Evolutionary conservation across 176 grass and related monocot species (phyloP).

Genomic region (Eleusine coracana): DNA sequence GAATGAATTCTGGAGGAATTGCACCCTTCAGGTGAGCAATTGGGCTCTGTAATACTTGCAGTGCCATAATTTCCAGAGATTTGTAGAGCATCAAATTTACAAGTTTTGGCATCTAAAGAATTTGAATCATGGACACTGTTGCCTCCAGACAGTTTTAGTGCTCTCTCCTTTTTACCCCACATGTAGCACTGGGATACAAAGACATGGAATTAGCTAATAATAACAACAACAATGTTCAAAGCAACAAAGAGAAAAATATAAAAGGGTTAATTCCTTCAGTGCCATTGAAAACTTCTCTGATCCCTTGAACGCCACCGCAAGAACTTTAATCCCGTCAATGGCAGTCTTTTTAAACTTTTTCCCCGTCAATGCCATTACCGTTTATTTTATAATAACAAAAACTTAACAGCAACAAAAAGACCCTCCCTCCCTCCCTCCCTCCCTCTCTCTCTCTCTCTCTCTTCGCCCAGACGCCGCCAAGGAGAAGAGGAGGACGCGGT

Average conservation of each 20-base stretch:
- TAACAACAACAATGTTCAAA: background rate
- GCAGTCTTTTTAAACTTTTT: no score
- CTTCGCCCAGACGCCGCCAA: no score
- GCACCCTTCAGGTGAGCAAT: conserved; percentile 23
- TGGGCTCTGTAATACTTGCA: conserved; percentile 26
- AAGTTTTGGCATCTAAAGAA: conserved; percentile 11
- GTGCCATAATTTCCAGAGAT: conserved; percentile 22
- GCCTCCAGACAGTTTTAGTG: conserved; percentile 14
- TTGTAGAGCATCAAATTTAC: conserved; percentile 36
- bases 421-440: no score
- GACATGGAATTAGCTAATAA: conserved; percentile 33
- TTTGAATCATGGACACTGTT: conserved; percentile 13
- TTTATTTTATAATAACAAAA: no score
- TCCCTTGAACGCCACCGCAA: no score
- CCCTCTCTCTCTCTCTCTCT: no score
- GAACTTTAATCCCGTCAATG: no score
- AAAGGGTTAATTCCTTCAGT: no score
- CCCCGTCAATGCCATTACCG: no score
- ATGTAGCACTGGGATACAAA: conserved; percentile 26
- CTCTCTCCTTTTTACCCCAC: background rate
- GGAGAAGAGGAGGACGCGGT: no score
- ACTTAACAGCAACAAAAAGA: no score
- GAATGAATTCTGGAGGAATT: background rate
- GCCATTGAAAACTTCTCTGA: no score
- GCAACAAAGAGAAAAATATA: conserved; percentile 1